Conservation (phyloP, 1,139 yeast genomes). For the Yamadazyma conglobata region DNA sequence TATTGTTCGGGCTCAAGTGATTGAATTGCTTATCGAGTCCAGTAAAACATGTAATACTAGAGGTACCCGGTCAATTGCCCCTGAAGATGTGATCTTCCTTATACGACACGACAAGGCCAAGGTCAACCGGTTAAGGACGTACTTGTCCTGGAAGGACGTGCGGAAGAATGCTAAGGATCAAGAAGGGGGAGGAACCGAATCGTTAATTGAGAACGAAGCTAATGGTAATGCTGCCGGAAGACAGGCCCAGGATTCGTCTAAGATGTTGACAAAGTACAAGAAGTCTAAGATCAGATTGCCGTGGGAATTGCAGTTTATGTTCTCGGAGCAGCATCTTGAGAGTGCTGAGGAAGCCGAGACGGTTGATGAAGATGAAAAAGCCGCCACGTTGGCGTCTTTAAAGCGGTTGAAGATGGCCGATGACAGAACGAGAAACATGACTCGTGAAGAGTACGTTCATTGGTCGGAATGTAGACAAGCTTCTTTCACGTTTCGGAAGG, state of each 20-base stretch:
- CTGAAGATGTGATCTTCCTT: constrained; percentile 89
- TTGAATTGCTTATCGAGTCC: constrained; percentile 79
- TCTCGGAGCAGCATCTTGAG: constrained; percentile 81
- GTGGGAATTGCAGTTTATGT: constrained; percentile 95
- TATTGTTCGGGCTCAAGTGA: constrained; percentile 91
- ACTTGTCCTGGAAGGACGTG: constrained; percentile 95
- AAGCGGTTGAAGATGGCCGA: constrained; percentile 90
- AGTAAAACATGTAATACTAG: constrained; percentile 73
- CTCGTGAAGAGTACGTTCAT: constrained; percentile 94
- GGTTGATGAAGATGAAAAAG: constrained; percentile 83
- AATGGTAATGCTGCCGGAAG: constrained; percentile 26
- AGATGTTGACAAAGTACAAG: constrained; percentile 60
- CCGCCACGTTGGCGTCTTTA: constrained; percentile 84
- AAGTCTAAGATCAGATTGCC: constrained; percentile 83
- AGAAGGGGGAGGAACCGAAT: constrained; percentile 76
- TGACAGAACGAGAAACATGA: constrained; percentile 90
- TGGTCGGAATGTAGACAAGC: constrained; percentile 99
- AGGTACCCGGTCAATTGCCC: constrained; percentile 81
- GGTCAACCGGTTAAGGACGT: constrained; percentile 85
- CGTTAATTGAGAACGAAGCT: constrained; percentile 39
- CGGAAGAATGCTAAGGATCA: constrained; percentile 96
- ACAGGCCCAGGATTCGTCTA: constrained; percentile 46
- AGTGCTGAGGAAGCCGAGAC: constrained; percentile 77
- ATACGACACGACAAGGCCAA: constrained; percentile 94
- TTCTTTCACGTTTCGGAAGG: constrained; percentile 89